These are phyloP conservation scores for Aspergillus ibericus DNA, from an alignment of 2,329 filamentous ascomycete genomes.

Conservation along the genomic window DNA sequence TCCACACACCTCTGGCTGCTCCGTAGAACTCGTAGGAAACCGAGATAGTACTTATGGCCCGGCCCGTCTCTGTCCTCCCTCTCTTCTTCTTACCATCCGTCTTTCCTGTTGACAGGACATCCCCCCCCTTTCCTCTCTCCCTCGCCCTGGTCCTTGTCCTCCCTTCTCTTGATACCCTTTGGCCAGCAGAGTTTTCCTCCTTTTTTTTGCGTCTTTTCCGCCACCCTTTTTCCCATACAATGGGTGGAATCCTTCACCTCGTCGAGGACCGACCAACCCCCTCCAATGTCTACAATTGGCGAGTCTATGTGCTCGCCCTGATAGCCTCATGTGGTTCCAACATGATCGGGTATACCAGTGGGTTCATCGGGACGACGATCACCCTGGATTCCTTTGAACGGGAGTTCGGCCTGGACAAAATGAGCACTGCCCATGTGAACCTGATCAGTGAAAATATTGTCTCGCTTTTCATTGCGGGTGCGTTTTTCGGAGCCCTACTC, in stretches of 20 bases:
- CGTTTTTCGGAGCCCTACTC: conserved; percentile 70
- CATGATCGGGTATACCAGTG: conserved; percentile 65
- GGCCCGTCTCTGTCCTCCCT: conserved; percentile 5
- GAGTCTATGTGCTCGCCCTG: conserved; percentile 55
- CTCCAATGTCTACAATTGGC: conserved; percentile 60
- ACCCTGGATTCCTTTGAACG: conserved; percentile 65
- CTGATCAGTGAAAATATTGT: conserved; percentile 72
- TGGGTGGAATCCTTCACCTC: conserved; percentile 36
- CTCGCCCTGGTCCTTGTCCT: conserved; percentile 1
- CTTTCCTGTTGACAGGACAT: conserved; percentile 14
- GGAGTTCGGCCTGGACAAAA: conserved; percentile 64
- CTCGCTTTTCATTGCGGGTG: conserved; percentile 76
- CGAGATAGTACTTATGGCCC: conserved; percentile 5
- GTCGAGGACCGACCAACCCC: conserved; percentile 54
- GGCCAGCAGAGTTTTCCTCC: neutral
- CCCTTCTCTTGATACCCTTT: neutral
- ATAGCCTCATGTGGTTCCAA: conserved; percentile 59
- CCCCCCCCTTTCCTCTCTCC: conserved; percentile 11
- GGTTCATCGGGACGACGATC: conserved; percentile 77
- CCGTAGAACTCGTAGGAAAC: conserved; percentile 1
- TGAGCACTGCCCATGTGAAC: conserved; percentile 51
- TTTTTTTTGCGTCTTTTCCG: conserved; percentile 3
- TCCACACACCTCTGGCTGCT: conserved; percentile 7
- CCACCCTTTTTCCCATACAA: conserved; percentile 15
- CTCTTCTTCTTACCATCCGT: conserved; percentile 4